Conservation (phyloP, 148 eudicot genomes). For the Fagopyrum tataricum region DNA sequence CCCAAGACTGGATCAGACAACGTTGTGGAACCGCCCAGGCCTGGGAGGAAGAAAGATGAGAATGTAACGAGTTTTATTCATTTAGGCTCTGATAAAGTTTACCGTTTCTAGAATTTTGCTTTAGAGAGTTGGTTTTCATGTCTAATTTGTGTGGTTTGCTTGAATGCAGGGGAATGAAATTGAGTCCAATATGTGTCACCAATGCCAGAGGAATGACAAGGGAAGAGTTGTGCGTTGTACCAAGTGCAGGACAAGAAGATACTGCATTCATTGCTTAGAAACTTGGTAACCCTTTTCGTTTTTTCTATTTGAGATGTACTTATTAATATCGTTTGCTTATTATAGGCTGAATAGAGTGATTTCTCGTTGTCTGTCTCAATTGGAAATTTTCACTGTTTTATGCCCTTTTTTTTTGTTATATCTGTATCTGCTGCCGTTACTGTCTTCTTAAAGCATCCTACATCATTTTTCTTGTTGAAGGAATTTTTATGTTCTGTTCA, state of each 20-base stretch:
- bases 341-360: not conserved
- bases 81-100: not conserved
- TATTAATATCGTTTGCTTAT: not conserved
- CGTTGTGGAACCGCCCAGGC: not conserved
- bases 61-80: not conserved
- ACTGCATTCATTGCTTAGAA: conserved; percentile 7
- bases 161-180: not conserved
- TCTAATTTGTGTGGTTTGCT: not conserved
- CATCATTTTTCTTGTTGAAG: not conserved
- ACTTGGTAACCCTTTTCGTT: conserved; percentile 1
- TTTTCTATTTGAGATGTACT: not conserved
- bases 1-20: not conserved
- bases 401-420: not conserved
- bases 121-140: not conserved
- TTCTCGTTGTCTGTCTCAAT: not conserved
- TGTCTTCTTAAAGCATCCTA: not conserved
- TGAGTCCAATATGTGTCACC: conserved; percentile 17
- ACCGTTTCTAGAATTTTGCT: not conserved
- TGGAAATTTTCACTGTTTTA: not conserved
- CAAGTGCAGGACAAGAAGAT: conserved; percentile 9
- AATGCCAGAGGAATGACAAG: conserved; percentile 20
- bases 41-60: conserved; percentile 4
- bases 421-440: not conserved
- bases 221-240: conserved; percentile 15
- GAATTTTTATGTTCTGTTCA: not conserved